Evolutionary conservation across 306 rosid species (phyloP).

Genomic region (Quercus cerris): DNA sequence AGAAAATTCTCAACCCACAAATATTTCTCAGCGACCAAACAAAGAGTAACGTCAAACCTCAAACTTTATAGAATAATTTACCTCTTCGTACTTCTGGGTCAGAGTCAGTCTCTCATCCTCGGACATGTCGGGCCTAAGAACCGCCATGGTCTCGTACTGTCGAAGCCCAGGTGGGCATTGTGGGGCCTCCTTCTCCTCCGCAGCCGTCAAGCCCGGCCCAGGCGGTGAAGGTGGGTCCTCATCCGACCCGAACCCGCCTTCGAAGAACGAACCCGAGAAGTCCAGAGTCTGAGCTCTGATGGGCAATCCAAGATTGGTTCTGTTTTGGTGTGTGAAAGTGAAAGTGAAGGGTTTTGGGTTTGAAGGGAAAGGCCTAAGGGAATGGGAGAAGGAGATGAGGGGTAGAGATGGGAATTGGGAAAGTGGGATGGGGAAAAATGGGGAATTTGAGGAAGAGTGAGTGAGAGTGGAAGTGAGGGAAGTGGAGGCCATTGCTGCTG

Average conservation of each 20-base stretch:
- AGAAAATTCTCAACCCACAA: not conserved
- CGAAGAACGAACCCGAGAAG: slow-evolving; percentile 67
- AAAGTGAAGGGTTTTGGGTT: slow-evolving; percentile 1
- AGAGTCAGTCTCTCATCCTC: slow-evolving; percentile 67
- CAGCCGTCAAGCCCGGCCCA: slow-evolving; percentile 38
- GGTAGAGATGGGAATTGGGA: slow-evolving; percentile 21
- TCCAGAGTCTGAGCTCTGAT: slow-evolving; percentile 56
- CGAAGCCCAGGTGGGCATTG: slow-evolving; percentile 76
- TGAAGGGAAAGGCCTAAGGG: slow-evolving; percentile 15
- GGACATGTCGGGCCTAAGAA: slow-evolving; percentile 76
- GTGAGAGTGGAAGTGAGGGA: slow-evolving; percentile 37
- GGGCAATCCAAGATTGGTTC: slow-evolving; percentile 13
- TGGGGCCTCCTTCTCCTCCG: slow-evolving; percentile 89
- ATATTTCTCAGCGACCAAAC: not conserved
- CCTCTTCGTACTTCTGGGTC: slow-evolving; percentile 88
- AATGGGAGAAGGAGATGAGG: slow-evolving; percentile 14
- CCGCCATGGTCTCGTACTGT: slow-evolving; percentile 67
- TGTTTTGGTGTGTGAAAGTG: not conserved
- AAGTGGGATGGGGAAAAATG: slow-evolving; percentile 12
- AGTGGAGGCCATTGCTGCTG: slow-evolving; percentile 55
- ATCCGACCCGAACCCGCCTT: slow-evolving; percentile 67
- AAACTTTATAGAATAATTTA: not conserved
- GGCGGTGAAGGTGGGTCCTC: slow-evolving; percentile 50
- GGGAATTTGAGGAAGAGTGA: slow-evolving; percentile 19
- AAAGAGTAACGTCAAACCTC: not conserved